Conservation (phyloP, 768 basidiomycete species). For the Mycena rosella region DNA sequence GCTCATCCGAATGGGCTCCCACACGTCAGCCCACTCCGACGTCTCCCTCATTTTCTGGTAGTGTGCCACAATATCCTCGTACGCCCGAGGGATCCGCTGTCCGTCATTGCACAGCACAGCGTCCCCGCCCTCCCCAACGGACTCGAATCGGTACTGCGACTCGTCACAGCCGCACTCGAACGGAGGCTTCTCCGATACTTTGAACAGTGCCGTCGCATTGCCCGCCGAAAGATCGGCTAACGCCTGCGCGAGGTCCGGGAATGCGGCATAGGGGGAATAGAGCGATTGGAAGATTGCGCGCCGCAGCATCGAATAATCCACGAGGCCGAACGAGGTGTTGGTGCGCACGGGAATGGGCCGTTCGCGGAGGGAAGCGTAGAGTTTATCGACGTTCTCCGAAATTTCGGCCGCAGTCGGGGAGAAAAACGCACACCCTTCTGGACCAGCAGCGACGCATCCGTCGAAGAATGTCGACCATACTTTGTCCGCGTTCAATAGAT, state of each 20-base stretch:
- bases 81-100: slow-evolving; percentile 1
- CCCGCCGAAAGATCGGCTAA: slow-evolving; percentile 52
- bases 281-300: slow-evolving; percentile 48
- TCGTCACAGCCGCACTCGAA: slow-evolving; percentile 49
- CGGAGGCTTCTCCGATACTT: slow-evolving; percentile 22
- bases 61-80: slow-evolving; percentile 17
- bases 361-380: slow-evolving; percentile 47
- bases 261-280: slow-evolving; percentile 51
- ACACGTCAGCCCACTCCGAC: slow-evolving; percentile 13
- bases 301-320: slow-evolving; percentile 39
- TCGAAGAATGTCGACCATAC: slow-evolving; percentile 50
- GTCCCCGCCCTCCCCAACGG: neutral
- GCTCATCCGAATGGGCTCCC: neutral
- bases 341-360: slow-evolving; percentile 38
- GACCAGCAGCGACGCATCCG: slow-evolving; percentile 54
- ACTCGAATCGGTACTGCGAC: slow-evolving; percentile 22
- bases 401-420: slow-evolving; percentile 51
- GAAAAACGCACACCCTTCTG: slow-evolving; percentile 53
- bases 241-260: slow-evolving; percentile 49
- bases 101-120: slow-evolving; percentile 33
- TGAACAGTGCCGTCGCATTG: slow-evolving; percentile 45
- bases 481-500: slow-evolving; percentile 49
- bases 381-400: slow-evolving; percentile 48
- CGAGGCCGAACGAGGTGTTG: too few species aligned
- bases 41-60: slow-evolving; percentile 2